Percentiles rank a stretch among this genome's conserved stretches.
Conservation (phyloP, 768 basidiomycete species). For the Phlebiopsis gigantea region DNA sequence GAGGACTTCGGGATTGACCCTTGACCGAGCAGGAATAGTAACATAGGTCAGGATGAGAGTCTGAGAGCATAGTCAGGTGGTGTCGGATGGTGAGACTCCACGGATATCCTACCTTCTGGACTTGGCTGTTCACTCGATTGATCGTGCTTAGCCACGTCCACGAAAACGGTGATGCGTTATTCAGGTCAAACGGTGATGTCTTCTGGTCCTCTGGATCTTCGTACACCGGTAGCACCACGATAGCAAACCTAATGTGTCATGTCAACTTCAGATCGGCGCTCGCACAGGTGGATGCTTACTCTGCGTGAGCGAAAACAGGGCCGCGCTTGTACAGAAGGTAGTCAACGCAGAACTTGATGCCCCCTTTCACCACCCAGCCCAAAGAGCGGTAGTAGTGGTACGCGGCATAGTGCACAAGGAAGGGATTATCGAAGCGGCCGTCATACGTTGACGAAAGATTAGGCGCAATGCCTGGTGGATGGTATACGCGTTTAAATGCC, state of each 20-base stretch:
- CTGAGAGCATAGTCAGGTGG: constrained; percentile 34
- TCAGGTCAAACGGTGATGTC: constrained; percentile 56
- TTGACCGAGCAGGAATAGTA: constrained; percentile 77
- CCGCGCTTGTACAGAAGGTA: constrained; percentile 92
- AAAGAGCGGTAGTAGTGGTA: constrained; percentile 96
- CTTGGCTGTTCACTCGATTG: constrained; percentile 93
- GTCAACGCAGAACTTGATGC: constrained; percentile 97
- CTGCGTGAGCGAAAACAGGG: constrained; percentile 92
- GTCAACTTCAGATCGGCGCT: background rate
- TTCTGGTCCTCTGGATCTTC: constrained; percentile 72
- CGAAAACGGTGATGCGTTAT: constrained; percentile 65
- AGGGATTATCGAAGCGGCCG: constrained; percentile 80
- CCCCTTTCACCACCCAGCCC: constrained; percentile 95
- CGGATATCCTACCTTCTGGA: constrained; percentile 71
- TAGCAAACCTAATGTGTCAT: constrained; percentile 65
- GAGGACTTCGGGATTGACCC: constrained; percentile 45
- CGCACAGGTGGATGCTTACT: constrained; percentile 46
- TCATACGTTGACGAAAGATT: constrained; percentile 17
- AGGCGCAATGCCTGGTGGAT: constrained; percentile 31
- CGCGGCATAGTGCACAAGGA: constrained; percentile 81
- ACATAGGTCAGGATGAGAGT: constrained; percentile 89
- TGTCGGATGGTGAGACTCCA: background rate
- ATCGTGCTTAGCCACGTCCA: constrained; percentile 98
- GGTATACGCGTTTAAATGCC: constrained; percentile 53
- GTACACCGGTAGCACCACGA: constrained; percentile 89